Evolutionary conservation across 495 filamentous ascomycete genomes (phyloP).

Genomic region (Neurospora terricola): DNA sequence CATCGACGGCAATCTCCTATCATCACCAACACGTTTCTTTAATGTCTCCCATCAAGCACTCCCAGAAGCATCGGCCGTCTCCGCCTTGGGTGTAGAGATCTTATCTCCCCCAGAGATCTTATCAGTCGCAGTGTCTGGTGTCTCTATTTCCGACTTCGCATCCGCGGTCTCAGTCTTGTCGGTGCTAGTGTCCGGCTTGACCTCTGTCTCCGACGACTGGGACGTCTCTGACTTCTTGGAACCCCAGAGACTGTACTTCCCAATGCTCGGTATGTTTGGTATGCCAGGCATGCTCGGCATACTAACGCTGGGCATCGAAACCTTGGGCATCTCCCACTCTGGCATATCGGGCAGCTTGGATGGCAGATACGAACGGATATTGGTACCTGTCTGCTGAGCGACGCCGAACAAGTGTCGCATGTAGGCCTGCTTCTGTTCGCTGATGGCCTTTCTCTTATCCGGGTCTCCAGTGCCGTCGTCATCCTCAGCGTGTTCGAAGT

Average conservation of each 20-base stretch:
- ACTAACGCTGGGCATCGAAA: conserved; percentile 15
- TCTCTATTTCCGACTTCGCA: not conserved
- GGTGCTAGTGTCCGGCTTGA: not conserved
- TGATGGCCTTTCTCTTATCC: conserved; percentile 4
- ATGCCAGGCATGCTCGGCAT: conserved; percentile 19
- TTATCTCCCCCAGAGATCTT: not conserved
- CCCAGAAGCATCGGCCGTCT: not conserved
- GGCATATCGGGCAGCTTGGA: conserved; percentile 30
- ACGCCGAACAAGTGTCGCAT: conserved; percentile 36
- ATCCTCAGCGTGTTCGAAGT: conserved; percentile 14
- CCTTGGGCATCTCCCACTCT: conserved; percentile 14
- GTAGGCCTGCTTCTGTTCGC: conserved; percentile 28
- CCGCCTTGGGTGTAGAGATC: not conserved
- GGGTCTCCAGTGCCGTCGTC: conserved; percentile 5
- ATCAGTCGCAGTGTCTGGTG: not conserved
- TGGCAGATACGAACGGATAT: conserved; percentile 30
- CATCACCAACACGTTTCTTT: not conserved
- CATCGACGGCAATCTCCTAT: not conserved
- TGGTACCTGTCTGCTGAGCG: conserved; percentile 33
- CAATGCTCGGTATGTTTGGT: conserved; percentile 9
- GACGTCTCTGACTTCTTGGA: conserved; percentile 1
- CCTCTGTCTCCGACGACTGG: not conserved
- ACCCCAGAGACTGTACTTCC: conserved; percentile 14
- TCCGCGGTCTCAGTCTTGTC: not conserved
- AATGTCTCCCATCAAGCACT: not conserved